Evolutionary conservation across 768 basidiomycete genomes (phyloP).

Genomic region (Paxillus ammoniavirescens): DNA sequence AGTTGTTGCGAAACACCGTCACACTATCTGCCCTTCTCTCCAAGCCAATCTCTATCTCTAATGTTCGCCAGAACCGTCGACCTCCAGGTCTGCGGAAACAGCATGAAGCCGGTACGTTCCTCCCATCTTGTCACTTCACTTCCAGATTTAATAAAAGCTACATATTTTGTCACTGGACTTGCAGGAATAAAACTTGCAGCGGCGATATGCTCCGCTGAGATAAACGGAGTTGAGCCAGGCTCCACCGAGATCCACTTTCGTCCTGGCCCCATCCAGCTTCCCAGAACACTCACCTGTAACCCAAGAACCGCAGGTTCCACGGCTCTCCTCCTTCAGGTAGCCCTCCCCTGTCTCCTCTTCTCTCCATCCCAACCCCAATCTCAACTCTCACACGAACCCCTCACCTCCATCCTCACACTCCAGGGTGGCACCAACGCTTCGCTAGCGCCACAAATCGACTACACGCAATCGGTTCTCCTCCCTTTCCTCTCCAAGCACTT

Average conservation of each 20-base stretch:
- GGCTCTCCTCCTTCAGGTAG: constrained; percentile 67
- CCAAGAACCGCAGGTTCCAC: constrained; percentile 68
- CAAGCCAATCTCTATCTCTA: constrained; percentile 58
- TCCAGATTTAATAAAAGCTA: not conserved
- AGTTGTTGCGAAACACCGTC: constrained; percentile 68
- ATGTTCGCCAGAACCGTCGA: constrained; percentile 56
- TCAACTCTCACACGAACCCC: not conserved
- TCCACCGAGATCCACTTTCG: constrained; percentile 55
- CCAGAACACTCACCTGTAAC: constrained; percentile 44
- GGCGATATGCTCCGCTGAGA: constrained; percentile 53
- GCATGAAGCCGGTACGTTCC: constrained; percentile 58
- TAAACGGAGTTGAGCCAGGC: constrained; percentile 52
- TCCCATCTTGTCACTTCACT: not conserved
- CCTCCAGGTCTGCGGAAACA: constrained; percentile 71
- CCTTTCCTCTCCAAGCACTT: constrained; percentile 67
- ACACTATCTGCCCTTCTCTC: constrained; percentile 62
- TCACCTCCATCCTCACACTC: constrained; percentile 50
- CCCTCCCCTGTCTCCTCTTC: constrained; percentile 69
- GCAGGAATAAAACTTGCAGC: constrained; percentile 67
- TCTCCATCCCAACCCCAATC: constrained; percentile 23
- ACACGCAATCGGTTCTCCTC: constrained; percentile 60
- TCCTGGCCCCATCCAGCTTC: constrained; percentile 44
- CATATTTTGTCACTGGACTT: not conserved
- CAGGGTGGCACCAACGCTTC: constrained; percentile 73
- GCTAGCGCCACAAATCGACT: constrained; percentile 75